phyloP scores from a whole-genome alignment of 2,329 filamentous ascomycete genomes.

The Ophiocordyceps camponoti-floridani region DNA sequence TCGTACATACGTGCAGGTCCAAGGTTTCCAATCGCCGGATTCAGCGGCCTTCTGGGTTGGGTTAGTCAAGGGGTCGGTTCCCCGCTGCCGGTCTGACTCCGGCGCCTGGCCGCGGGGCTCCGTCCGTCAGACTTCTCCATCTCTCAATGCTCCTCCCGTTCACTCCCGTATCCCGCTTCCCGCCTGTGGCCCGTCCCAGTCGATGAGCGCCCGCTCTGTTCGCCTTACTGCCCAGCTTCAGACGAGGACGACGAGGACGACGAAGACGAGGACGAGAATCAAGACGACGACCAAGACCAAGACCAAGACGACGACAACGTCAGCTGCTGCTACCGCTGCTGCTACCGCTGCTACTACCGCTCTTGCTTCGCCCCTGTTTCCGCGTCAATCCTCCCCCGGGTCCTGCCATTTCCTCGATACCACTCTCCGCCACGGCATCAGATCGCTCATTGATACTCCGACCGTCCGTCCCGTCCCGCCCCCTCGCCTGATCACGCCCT shows the following conservation, averaged over 20 bases:
- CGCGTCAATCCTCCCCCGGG: neutral
- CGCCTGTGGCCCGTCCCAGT: neutral
- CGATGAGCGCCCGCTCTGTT: neutral
- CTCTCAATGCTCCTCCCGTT: no score
- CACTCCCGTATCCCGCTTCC: no score
- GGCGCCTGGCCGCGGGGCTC: neutral
- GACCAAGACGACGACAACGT: no score
- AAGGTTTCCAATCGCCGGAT: no score
- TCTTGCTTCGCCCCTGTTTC: neutral
- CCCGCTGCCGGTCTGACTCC: neutral
- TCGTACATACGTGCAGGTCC: no score
- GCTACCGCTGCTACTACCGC: no score
- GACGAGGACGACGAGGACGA: no score
- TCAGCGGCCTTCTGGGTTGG: neutral
- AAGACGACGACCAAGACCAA: no score
- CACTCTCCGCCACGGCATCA: neutral
- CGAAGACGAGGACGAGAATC: no score
- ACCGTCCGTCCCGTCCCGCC: neutral
- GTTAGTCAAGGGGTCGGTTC: neutral
- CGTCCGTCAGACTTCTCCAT: no score
- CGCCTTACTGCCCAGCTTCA: neutral
- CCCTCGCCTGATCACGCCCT: neutral
- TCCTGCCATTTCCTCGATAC: neutral
- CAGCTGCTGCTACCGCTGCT: neutral
- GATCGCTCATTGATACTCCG: neutral